Base-by-base conservation (phyloP, 1,284 basidiomycete species). In the Cystobasidium sp. region DNA sequence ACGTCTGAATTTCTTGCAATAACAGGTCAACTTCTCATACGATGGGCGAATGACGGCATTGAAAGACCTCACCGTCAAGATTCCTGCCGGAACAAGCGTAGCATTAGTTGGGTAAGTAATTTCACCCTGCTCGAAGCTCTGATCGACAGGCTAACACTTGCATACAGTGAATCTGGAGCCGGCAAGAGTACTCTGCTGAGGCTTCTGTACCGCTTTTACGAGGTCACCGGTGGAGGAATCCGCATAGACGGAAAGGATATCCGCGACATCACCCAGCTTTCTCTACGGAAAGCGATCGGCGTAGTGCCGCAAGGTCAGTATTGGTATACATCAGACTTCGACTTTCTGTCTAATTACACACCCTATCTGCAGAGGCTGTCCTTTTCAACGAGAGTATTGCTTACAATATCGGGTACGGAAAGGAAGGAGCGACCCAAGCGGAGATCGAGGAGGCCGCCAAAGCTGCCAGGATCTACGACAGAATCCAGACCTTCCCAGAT, bases 121-220 rank as follows among this genome's bases (percentile, higher is more conserved):
- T 52, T 39, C 39, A 20, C 41, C 24, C 22, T 31, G 5, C 37
- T 18, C 1, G 18, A 41, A 0, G 6, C 56, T n/a, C 39, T 18
- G 37, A 8, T 80, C 78, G 0, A 66, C 82, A 10, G 80, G 81
- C 24, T 80, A 79, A 47, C 78, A 14, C 44, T 39, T 31, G 5
- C 43, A 39, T 47, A 5, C 43, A 75, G 67, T 18, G 65, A 91
- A 80, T 90, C 90, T 18, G 91, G 91, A 5, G 85, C 90, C 14
- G 90, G 91, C 51, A 94, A 93, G 81, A 91, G 89, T 8, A 93
- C 93, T 0, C 87, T 94, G 68, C 83, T 93, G 69, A 89, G 92
- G 18, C 85, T 94, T 59, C 85, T 97, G 16, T 96, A 92, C 82
- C 87, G 93, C 58, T 94, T 97, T 84, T 95, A 96, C 82, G 94